Percentiles rank a stretch among this genome's conserved stretches.
Conservation (phyloP, 1,284 basidiomycete species). For the Pseudozyma hubeiensis region DNA sequence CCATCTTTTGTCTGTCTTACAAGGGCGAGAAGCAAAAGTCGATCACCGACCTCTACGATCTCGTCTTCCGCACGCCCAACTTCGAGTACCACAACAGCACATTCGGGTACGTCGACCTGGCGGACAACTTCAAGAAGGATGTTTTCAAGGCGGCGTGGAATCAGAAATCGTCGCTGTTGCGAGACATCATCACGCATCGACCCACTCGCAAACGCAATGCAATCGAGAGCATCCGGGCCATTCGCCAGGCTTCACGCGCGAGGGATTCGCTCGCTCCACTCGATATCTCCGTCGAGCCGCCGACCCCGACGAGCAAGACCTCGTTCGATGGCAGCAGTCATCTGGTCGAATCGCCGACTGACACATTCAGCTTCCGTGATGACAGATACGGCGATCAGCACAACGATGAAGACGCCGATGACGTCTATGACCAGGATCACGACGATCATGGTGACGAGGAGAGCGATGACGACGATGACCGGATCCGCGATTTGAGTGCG, state of each 20-base stretch:
- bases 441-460: slow-evolving; percentile 4
- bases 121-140: slow-evolving; percentile 64
- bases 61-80: slow-evolving; percentile 72
- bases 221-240: slow-evolving; percentile 42
- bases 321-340: slow-evolving; percentile 22
- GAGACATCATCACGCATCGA: slow-evolving; percentile 58
- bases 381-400: slow-evolving; percentile 5
- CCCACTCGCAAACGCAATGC: slow-evolving; percentile 43
- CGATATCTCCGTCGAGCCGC: slow-evolving; percentile 38
- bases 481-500: not conserved
- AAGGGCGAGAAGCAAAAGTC: slow-evolving; percentile 72
- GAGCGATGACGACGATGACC: slow-evolving; percentile 3
- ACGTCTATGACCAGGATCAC: slow-evolving; percentile 2
- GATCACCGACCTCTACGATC: slow-evolving; percentile 72
- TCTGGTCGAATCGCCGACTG: slow-evolving; percentile 32
- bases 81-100: slow-evolving; percentile 88
- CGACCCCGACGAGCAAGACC: slow-evolving; percentile 19
- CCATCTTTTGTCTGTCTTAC: slow-evolving; percentile 69
- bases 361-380: slow-evolving; percentile 25
- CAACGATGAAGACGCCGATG: slow-evolving; percentile 18
- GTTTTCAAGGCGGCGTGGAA: slow-evolving; percentile 66
- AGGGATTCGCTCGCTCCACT: slow-evolving; percentile 23
- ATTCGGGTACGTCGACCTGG: slow-evolving; percentile 73
- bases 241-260: slow-evolving; percentile 29
- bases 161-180: slow-evolving; percentile 61